A percentile compares a stretch with the other conserved stretches of the same genome.
Conservation (phyloP, 352 stramenopile species). For the Phytophthora agathidicida region DNA sequence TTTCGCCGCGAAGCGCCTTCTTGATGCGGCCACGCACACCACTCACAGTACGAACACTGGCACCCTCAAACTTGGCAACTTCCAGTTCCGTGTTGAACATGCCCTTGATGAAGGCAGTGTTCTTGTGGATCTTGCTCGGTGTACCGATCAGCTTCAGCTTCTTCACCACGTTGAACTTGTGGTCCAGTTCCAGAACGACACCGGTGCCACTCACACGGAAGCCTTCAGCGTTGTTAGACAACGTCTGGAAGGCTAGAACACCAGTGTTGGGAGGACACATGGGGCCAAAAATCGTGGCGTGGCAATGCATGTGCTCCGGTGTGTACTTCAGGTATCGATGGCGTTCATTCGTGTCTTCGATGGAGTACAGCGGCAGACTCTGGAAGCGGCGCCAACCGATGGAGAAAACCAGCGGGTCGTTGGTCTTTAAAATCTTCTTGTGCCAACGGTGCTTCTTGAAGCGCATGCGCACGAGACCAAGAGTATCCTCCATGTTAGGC, state of each 20-base stretch:
- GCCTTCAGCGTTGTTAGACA: constrained; percentile 90
- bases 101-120: constrained; percentile 98
- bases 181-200: constrained; percentile 97
- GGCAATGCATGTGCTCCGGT: constrained; percentile 99
- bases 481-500: constrained; percentile 94
- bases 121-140: constrained; percentile 98
- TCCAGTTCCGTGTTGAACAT: constrained; percentile 97
- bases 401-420: constrained; percentile 98
- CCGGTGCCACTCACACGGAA: constrained; percentile 98
- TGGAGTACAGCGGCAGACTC: constrained; percentile 98
- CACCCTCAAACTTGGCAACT: constrained; percentile 98
- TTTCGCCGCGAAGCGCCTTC: constrained; percentile 93
- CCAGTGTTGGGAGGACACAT: constrained; percentile 97
- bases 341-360: constrained; percentile 98
- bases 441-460: constrained; percentile 99
- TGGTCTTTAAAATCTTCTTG: constrained; percentile 97
- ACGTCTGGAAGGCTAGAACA: constrained; percentile 96
- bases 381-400: constrained; percentile 99
- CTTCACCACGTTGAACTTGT: constrained; percentile 98
- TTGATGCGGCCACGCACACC: constrained; percentile 99
- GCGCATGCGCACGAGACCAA: constrained; percentile 95
- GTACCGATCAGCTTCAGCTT: constrained; percentile 99
- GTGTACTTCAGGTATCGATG: constrained; percentile 99
- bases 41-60: constrained; percentile 97
- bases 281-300: constrained; percentile 97